A percentile compares a stretch with the other conserved stretches of the same genome.
Conservation (phyloP, 306 rosid species). For the Quercus alba region DNA sequence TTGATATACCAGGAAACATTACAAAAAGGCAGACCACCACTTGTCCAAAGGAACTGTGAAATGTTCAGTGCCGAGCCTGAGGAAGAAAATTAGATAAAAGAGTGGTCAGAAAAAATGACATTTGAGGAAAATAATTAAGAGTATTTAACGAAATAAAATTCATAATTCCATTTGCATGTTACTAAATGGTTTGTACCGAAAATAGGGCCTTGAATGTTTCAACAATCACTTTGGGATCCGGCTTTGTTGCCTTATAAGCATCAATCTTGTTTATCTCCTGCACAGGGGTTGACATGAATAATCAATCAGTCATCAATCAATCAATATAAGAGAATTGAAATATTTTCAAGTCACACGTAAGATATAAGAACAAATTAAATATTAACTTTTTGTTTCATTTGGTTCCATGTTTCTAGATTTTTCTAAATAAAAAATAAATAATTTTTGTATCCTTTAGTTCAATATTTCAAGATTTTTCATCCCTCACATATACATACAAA, state of each 20-base stretch:
- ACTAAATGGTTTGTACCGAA: slow-evolving; percentile 34
- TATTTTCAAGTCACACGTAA: accelerated
- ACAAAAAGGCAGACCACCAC: not conserved
- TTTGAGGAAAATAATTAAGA: not conserved
- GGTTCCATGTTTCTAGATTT: accelerated
- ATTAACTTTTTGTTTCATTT: no score
- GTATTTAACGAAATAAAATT: not conserved
- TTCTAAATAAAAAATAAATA: no score
- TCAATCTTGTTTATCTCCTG: slow-evolving; percentile 66
- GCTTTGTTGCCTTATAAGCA: slow-evolving; percentile 56
- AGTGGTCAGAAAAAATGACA: not conserved
- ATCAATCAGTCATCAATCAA: not conserved
- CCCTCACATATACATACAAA: no score
- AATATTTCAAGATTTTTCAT: no score
- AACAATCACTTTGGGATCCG: slow-evolving; percentile 41
- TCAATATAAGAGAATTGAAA: no score
- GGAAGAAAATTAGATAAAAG: not conserved
- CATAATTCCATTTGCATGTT: not conserved
- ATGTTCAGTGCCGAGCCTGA: slow-evolving; percentile 44
- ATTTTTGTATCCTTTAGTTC: no score
- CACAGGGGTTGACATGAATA: slow-evolving; percentile 4
- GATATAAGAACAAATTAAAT: no score
- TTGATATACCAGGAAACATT: not conserved
- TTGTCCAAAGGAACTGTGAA: not conserved
- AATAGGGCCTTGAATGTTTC: slow-evolving; percentile 45